These are phyloP conservation scores for Pseudogymnoascus sp. DNA, from an alignment of 2,329 filamentous ascomycete genomes.

Conservation along the genomic window DNA sequence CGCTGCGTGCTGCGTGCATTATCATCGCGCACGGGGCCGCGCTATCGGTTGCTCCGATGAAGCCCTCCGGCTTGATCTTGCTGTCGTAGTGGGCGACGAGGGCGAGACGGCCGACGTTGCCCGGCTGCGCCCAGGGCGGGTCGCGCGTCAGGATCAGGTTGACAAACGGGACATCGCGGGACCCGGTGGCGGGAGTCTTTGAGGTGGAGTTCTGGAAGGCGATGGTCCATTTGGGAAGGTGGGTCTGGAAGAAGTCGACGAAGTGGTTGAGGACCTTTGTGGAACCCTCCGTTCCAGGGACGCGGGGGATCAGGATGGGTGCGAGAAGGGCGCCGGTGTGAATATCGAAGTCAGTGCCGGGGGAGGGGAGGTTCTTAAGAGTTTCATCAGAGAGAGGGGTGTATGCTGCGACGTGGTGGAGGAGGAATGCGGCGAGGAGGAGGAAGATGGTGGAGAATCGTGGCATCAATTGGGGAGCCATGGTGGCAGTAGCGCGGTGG, in stretches of 20 bases:
- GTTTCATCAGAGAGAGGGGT: slow-evolving; percentile 62
- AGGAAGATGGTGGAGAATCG: background rate
- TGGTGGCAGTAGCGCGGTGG: background rate
- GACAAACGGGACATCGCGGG: slow-evolving; percentile 66
- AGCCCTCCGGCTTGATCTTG: slow-evolving; percentile 69
- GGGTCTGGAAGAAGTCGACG: slow-evolving; percentile 64
- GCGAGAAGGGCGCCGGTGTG: slow-evolving; percentile 66
- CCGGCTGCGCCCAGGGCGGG: slow-evolving; percentile 68
- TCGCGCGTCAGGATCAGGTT: slow-evolving; percentile 84
- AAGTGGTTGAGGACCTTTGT: slow-evolving; percentile 70
- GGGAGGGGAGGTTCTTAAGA: slow-evolving; percentile 62
- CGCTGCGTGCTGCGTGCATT: slow-evolving; percentile 71
- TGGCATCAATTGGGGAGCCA: background rate
- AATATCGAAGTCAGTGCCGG: slow-evolving; percentile 70
- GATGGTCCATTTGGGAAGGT: slow-evolving; percentile 71
- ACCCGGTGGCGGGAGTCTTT: slow-evolving; percentile 66
- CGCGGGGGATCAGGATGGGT: slow-evolving; percentile 79
- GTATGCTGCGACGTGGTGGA: slow-evolving; percentile 15
- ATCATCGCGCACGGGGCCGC: slow-evolving; percentile 92
- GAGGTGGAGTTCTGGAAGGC: slow-evolving; percentile 85
- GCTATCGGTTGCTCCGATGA: slow-evolving; percentile 89
- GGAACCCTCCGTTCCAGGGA: slow-evolving; percentile 77
- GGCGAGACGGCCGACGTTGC: slow-evolving; percentile 72
- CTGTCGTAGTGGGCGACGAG: slow-evolving; percentile 93
- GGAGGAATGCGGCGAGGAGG: background rate